A percentile compares a stretch with the other conserved stretches of the same genome.
These are phyloP conservation scores for Diutina pseudorugosa DNA, from an alignment of 1,139 yeast genomes.

Conservation along the genomic window DNA sequence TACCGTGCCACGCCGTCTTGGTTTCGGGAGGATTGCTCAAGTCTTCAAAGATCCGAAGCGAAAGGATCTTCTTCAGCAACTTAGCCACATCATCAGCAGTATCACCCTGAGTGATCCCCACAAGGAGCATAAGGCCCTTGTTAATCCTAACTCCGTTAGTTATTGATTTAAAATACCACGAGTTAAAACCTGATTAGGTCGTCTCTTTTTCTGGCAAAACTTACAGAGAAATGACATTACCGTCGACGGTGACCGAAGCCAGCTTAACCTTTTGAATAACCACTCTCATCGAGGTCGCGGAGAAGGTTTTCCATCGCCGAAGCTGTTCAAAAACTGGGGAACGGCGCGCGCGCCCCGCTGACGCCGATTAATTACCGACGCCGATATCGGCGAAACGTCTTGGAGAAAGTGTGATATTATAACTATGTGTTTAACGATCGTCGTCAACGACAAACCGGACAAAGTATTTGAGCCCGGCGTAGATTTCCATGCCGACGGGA, in stretches of 20 bases:
- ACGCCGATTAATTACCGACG: neutral
- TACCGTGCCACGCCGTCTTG: conserved; percentile 46
- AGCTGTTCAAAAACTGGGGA: neutral
- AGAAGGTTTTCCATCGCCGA: neutral
- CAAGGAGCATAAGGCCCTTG: conserved; percentile 66
- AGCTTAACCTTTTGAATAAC: conserved; percentile 79
- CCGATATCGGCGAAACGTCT: too few species aligned
- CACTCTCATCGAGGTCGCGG: conserved; percentile 53
- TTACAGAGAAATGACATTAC: conserved; percentile 48
- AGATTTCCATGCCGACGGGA: conserved; percentile 70
- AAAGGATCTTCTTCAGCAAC: conserved; percentile 53
- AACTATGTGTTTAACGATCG: conserved; percentile 9
- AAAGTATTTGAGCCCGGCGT: conserved; percentile 59
- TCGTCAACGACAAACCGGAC: conserved; percentile 46
- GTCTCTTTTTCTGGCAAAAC: neutral
- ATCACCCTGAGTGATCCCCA: conserved; percentile 75
- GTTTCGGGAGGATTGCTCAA: conserved; percentile 19
- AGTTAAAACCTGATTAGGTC: too few species aligned
- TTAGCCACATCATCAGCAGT: conserved; percentile 59
- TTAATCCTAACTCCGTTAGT: conserved; percentile 23
- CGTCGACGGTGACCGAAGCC: conserved; percentile 80
- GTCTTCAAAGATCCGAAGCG: conserved; percentile 65
- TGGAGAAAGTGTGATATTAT: neutral
- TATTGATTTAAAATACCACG: neutral
- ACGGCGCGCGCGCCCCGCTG: neutral